Percentiles rank a stretch among this genome's conserved stretches.
phyloP scores from a whole-genome alignment of 2,329 filamentous ascomycete genomes.

The Microcyclospora pomicola region DNA sequence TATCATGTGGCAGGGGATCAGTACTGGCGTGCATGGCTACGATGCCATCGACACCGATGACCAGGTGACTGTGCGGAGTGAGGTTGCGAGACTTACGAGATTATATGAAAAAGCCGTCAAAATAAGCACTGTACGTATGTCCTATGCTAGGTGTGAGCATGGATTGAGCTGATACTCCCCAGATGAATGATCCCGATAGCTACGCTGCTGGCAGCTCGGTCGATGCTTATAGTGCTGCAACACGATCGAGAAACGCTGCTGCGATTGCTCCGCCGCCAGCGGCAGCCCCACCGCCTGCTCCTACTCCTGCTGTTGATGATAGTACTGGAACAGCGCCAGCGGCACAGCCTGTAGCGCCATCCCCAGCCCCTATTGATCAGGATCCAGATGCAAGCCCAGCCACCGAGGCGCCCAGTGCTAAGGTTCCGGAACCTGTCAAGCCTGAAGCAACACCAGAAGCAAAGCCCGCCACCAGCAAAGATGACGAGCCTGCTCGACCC shows the following conservation, averaged over 20 bases:
- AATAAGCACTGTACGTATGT: conserved; percentile 15
- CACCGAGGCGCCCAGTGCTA: conserved; percentile 1
- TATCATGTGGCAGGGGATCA: conserved; percentile 32
- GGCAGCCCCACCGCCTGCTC: conserved; percentile 3
- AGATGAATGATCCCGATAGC: conserved; percentile 27
- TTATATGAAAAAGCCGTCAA: conserved; percentile 27
- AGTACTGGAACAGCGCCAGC: conserved; percentile 1
- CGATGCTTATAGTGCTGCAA: conserved; percentile 13
- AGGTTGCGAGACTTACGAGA: conserved; percentile 22
- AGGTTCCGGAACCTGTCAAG: too few species aligned
- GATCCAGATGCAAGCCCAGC: conserved; percentile 20
- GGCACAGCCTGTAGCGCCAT: conserved; percentile 1
- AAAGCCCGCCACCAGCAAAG: too few species aligned
- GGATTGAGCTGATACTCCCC: too few species aligned
- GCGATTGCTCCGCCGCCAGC: conserved; percentile 3
- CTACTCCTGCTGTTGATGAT: conserved; percentile 4
- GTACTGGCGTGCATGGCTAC: conserved; percentile 29
- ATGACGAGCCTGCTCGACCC: too few species aligned
- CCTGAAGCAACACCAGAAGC: too few species aligned
- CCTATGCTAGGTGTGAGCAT: too few species aligned
- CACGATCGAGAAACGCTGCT: conserved; percentile 10
- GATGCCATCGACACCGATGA: conserved; percentile 33
- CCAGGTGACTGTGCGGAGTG: conserved; percentile 28
- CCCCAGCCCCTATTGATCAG: not conserved
- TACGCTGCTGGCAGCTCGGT: conserved; percentile 19